Percentiles rank a stretch among this genome's conserved stretches.
phyloP scores from a whole-genome alignment of 345 rosid genomes.

The Hibiscus tridactylites region DNA sequence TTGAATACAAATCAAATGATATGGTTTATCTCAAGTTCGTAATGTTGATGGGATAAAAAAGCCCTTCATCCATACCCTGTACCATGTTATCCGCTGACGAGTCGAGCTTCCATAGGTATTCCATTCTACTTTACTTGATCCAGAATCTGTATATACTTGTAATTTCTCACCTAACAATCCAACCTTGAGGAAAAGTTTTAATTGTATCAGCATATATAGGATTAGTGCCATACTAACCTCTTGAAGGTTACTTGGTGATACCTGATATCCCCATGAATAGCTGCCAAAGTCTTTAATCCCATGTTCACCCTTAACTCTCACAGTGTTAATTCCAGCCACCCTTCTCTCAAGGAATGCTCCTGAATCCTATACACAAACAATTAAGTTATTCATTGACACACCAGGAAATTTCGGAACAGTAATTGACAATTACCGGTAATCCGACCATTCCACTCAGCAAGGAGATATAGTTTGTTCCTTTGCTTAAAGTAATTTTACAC shows the following conservation, averaged over 20 bases:
- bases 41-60: neutral
- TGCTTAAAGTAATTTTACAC: conserved; percentile 26
- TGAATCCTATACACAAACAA: conserved; percentile 30
- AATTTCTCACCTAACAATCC: conserved; percentile 47
- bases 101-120: conserved; percentile 11
- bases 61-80: conserved; percentile 35
- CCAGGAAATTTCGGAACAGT: neutral
- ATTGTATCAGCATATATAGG: neutral
- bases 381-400: neutral
- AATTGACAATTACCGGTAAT: conserved; percentile 49
- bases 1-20: neutral
- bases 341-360: conserved; percentile 46
- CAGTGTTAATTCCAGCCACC: conserved; percentile 17
- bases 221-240: neutral
- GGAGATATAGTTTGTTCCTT: conserved; percentile 56
- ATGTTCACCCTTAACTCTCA: conserved; percentile 12
- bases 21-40: neutral
- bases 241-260: conserved; percentile 1
- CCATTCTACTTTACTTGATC: conserved; percentile 33
- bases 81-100: conserved; percentile 39
- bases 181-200: conserved; percentile 21
- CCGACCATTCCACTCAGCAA: conserved; percentile 82
- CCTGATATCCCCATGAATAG: conserved; percentile 60
- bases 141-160: conserved; percentile 26
- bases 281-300: conserved; percentile 21